Conservation (phyloP, 257 asterid species). For the Lycium ferocissimum region DNA sequence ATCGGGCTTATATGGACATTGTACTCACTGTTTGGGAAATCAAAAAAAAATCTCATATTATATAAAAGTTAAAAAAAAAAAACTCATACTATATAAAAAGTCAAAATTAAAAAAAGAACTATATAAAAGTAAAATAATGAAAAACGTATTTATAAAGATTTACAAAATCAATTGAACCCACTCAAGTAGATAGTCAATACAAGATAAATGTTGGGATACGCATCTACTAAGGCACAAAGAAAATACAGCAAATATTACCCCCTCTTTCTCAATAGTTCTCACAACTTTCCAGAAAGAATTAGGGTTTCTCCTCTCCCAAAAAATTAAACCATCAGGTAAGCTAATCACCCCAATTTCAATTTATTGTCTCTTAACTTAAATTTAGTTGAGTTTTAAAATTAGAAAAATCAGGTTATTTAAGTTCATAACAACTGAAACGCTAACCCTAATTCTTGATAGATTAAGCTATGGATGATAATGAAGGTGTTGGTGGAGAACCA, state of each 20-base stretch:
- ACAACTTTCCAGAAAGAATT: slow-evolving; percentile 12
- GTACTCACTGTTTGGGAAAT: too few species aligned
- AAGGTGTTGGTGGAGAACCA: slow-evolving; percentile 57
- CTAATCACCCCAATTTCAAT: background rate
- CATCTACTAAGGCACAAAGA: too few species aligned
- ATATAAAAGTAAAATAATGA: too few species aligned
- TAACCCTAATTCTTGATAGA: slow-evolving; percentile 27
- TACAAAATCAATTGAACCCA: background rate
- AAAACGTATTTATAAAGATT: too few species aligned
- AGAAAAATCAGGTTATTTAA: background rate
- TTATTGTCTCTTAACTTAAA: background rate
- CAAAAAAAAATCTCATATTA: too few species aligned
- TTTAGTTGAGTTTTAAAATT: background rate
- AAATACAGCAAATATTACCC: background rate
- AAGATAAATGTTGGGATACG: background rate
- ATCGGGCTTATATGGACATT: too few species aligned
- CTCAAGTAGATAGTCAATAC: background rate
- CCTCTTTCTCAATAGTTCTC: background rate
- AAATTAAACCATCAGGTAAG: background rate
- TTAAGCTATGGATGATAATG: slow-evolving; percentile 30
- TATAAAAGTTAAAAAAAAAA: too few species aligned
- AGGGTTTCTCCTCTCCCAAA: background rate
- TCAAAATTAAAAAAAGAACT: too few species aligned
- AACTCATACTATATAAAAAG: too few species aligned
- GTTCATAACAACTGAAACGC: background rate